Base-by-base conservation (phyloP, 768 basidiomycete genomes). In the Suillus fuscotomentosus region DNA sequence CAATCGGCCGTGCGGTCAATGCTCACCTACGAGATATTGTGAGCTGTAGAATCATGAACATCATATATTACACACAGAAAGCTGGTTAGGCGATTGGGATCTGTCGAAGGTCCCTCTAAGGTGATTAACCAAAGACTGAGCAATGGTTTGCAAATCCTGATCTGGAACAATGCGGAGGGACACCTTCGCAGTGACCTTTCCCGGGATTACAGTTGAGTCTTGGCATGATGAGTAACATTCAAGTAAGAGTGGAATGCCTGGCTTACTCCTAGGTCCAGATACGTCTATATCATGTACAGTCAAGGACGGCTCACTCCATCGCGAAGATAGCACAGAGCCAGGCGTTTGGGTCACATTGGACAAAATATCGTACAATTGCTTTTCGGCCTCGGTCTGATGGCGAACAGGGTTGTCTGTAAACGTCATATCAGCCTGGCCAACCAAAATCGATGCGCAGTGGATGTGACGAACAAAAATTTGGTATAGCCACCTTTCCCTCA, bases 91-190 rank as follows among this genome's bases (percentile, higher is more conserved):
- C 1, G 92, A 92, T 20, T 80, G 70, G 1, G 94, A 76, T 9
- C 69, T 71, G 38, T 78, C 70, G 73, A 97, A 99, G 1, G 86
- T 82, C 0, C 72, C 70, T 36, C 78, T 70, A 1, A 98, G 77
- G 70, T 90, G 84, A 3, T 80, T 73, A 62, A 85, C 81, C 17
- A 99, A 78, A 10, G 84, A 78, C 17, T 79, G 78, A 4, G 88
- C 85, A 65, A 97, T 88, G 5, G 79, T 82, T 8, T 90, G 85
- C 5, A 96, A 78, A 62, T 89, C 85, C 75, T 99, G 97, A 71
- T 99, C 94, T 2, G 97, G 97, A 0, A 99, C 97, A 68, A 98
- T 91, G 14, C 97, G 92, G 64, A 99, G 76, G 5, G 94, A 97
- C 7, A 98, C 83, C 66, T 92, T 88, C 1, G 95, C 87, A n/a